A percentile compares a stretch with the other conserved stretches of the same genome.
Evolutionary conservation across 805 yeast species (phyloP).

Genomic region (Saccharomycopsis sp.): DNA sequence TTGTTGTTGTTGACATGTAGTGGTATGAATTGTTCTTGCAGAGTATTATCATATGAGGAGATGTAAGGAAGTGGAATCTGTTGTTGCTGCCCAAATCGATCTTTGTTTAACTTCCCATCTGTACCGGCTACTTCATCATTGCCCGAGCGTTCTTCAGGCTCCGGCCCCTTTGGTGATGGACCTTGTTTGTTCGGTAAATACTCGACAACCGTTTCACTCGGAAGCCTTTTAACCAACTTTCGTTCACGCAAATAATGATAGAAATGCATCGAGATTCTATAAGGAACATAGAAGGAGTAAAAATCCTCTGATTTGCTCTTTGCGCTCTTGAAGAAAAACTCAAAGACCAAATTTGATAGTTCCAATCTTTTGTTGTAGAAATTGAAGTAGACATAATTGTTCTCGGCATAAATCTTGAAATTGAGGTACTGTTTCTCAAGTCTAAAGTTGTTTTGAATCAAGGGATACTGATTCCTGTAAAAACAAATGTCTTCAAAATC

Average conservation of each 20-base stretch:
- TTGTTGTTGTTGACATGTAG: too few relatives aligned
- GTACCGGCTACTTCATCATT: too few relatives aligned
- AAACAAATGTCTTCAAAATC: conserved; percentile 12
- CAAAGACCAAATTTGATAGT: conserved; percentile 16
- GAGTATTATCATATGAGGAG: too few relatives aligned
- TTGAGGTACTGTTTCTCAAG: conserved; percentile 3
- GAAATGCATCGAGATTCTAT: conserved; percentile 18
- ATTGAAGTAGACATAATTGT: conserved; percentile 16
- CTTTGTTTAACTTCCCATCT: too few relatives aligned
- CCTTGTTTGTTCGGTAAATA: too few relatives aligned
- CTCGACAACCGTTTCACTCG: background rate
- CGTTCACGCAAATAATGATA: conserved; percentile 18
- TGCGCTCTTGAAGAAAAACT: conserved; percentile 16
- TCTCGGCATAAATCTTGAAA: conserved; percentile 9
- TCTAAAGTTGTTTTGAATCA: background rate
- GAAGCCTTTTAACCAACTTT: conserved; percentile 11
- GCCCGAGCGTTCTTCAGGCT: background rate
- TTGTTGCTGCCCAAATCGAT: too few relatives aligned
- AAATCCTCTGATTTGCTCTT: conserved; percentile 9
- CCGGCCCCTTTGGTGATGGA: background rate
- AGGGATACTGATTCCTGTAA: conserved; percentile 10
- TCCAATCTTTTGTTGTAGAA: conserved; percentile 16
- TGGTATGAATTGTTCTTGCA: too few relatives aligned
- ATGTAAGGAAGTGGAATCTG: too few relatives aligned
- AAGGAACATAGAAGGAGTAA: conserved; percentile 19